Conservation (phyloP, 1,139 yeast species). For the Nakaseomyces bracarensis region DNA sequence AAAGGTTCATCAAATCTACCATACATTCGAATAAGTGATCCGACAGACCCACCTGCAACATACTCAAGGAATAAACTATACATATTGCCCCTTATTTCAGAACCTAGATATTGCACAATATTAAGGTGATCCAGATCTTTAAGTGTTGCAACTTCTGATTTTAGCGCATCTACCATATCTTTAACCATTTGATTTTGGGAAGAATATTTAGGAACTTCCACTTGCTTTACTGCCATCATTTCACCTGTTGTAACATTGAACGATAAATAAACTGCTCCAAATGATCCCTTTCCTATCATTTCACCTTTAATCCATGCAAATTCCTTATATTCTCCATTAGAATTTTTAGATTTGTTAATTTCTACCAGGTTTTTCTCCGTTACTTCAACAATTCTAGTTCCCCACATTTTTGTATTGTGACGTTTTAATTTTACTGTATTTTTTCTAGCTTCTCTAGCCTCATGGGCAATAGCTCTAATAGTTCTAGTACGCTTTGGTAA, state of each 20-base stretch:
- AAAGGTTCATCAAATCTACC: constrained; percentile 80
- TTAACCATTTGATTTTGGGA: constrained; percentile 40
- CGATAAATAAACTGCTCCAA: constrained; percentile 91
- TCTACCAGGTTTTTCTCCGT: constrained; percentile 55
- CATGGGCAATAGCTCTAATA: constrained; percentile 85
- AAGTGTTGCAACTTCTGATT: constrained; percentile 88
- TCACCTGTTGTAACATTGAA: constrained; percentile 95
- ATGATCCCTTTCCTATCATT: constrained; percentile 90
- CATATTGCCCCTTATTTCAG: constrained; percentile 65
- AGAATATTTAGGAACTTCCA: constrained; percentile 50
- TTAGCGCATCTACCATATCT: constrained; percentile 67
- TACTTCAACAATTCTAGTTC: constrained; percentile 85
- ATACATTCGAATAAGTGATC: constrained; percentile 71
- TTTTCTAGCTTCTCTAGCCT: constrained; percentile 62
- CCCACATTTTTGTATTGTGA: constrained; percentile 95
- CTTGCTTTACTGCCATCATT: constrained; percentile 98
- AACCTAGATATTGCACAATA: constrained; percentile 92
- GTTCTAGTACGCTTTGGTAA: constrained; percentile 62
- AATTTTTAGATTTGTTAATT: constrained; percentile 40
- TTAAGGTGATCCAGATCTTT: constrained; percentile 90
- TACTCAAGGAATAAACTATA: constrained; percentile 87
- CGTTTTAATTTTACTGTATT: constrained; percentile 42
- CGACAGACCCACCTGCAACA: constrained; percentile 96
- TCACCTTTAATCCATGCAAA: constrained; percentile 99
- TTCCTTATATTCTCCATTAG: constrained; percentile 62